Evolutionary conservation across 345 rosid genomes (phyloP).

Genomic region (Eucalyptus marginata): DNA sequence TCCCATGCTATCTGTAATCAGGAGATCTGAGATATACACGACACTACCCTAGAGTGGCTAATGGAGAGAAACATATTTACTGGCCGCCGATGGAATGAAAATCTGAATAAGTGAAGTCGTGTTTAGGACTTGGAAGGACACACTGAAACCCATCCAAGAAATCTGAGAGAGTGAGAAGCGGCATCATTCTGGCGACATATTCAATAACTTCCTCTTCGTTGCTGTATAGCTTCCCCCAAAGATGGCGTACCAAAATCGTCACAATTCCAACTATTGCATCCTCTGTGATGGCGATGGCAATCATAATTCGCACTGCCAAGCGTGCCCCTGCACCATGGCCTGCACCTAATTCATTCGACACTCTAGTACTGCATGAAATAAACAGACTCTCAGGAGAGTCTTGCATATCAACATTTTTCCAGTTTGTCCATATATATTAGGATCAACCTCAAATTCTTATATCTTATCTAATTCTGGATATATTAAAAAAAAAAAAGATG

Average conservation of each 20-base stretch:
- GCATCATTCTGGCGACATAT: constrained; percentile 34
- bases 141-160: constrained; percentile 41
- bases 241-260: constrained; percentile 16
- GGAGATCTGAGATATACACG: neutral
- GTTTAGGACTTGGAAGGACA: constrained; percentile 29
- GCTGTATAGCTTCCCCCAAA: constrained; percentile 47
- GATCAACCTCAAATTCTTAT: neutral
- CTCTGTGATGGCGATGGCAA: constrained; percentile 26
- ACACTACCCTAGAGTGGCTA: neutral
- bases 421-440: neutral
- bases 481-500: neutral
- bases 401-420: neutral
- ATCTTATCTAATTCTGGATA: neutral
- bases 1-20: neutral
- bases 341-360: constrained; percentile 56
- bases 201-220: constrained; percentile 23
- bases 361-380: constrained; percentile 17
- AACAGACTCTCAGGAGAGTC: neutral
- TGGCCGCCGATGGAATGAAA: neutral
- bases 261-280: constrained; percentile 24
- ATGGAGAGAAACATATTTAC: neutral
- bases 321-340: constrained; percentile 27
- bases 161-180: constrained; percentile 24
- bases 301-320: constrained; percentile 33
- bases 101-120: neutral